These are phyloP conservation scores for Boechera divaricarpa DNA, from an alignment of 345 rosid species.

Conservation along the genomic window DNA sequence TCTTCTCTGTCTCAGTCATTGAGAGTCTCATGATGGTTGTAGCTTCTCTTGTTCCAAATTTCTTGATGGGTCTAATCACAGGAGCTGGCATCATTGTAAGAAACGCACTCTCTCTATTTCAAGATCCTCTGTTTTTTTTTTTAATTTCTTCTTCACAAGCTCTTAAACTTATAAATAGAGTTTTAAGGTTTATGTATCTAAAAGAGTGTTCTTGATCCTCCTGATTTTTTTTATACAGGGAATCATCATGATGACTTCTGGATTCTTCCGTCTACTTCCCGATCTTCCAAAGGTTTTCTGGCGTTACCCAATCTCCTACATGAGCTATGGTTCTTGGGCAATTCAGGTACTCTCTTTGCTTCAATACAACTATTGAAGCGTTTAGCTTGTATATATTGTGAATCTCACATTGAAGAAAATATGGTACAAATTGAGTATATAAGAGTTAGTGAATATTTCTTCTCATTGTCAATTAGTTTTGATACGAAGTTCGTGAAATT, in stretches of 20 bases:
- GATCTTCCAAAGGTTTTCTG: constrained; percentile 82
- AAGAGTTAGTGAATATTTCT: neutral
- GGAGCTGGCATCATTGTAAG: constrained; percentile 88
- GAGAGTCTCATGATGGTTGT: constrained; percentile 94
- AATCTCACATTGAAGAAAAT: neutral
- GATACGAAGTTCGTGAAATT: neutral
- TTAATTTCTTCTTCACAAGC: neutral
- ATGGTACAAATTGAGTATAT: neutral
- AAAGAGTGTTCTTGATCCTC: constrained; percentile 13
- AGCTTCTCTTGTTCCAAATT: constrained; percentile 84
- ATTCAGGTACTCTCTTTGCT: constrained; percentile 60
- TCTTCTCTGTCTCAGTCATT: constrained; percentile 65
- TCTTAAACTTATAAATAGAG: neutral
- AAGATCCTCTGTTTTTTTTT: neutral
- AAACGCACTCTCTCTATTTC: neutral
- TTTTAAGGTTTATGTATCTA: constrained; percentile 4
- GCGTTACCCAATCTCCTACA: constrained; percentile 79
- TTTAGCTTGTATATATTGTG: neutral
- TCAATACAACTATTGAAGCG: neutral
- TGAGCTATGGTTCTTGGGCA: constrained; percentile 80
- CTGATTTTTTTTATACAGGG: constrained; percentile 51
- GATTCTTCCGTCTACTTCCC: constrained; percentile 73
- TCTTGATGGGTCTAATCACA: constrained; percentile 70
- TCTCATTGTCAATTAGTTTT: constrained; percentile 8
- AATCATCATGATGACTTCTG: constrained; percentile 89